Base-by-base conservation (phyloP, 2,329 filamentous ascomycete genomes). In the Talaromyces sp. region DNA sequence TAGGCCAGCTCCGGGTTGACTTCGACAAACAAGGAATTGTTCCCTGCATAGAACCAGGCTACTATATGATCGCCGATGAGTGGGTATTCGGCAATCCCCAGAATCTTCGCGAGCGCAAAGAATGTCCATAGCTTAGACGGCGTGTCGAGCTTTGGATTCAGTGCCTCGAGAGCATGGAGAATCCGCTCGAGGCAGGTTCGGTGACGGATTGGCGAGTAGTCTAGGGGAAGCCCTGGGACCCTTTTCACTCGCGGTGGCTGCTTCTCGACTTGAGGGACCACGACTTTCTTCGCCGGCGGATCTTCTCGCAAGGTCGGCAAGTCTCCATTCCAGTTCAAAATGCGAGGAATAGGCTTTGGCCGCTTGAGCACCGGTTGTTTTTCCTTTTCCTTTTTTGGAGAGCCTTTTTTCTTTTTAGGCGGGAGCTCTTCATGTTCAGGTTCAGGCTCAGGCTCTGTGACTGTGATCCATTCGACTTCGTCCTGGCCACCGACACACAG, bases 111-210 rank as follows among this genome's bases (percentile, higher is more conserved):
- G 9, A 90, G 71, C 3, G 82, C 83, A 35, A 85, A 82, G n/a
- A 89, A 78, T 0, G 87, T 89, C 80, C 85, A 90, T 41, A 89
- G 74, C 14, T 88, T 85, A 11, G 82, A 78, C 0, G 88, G 87
- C 0, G 87, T 89, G 70, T 90, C 83, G 14, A 91, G 70, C 1
- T 78, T 75, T 0, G 86, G 77, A 31, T 80, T 74, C 3, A 81
- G 76, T 2, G 82, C 82, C 63, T 84, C 78, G 46, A 90, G 80
- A 24, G 71, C 77, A 65, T 84, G 78, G 4, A 90, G 75, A 0
- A 90, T 74, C 1, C 86, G 80, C 52, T 89, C 79, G 35, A 95
- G 84, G 21, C 82, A 82, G 29, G 82, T 82, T 13, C 84, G 78
- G 68, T 90, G 88, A 2, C 88, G 83, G 8, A 85, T 74, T 1